Conservation (phyloP, 1,284 basidiomycete genomes). For the Paramarasmius palmivorus region DNA sequence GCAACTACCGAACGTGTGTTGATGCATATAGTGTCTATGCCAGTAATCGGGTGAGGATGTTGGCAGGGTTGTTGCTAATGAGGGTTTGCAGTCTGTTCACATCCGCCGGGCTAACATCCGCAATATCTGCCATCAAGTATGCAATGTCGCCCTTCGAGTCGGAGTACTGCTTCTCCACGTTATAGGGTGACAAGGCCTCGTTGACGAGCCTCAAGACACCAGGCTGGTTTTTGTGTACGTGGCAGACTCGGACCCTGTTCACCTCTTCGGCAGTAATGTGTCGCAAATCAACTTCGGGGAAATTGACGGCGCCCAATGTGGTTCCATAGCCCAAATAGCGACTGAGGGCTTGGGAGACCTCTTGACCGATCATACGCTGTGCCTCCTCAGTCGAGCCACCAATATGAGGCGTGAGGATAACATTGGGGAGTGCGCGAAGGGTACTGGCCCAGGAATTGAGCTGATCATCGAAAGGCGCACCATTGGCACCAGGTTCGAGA, state of each 20-base stretch:
- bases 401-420: conserved; percentile 97
- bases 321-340: conserved; percentile 95
- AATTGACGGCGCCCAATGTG: conserved; percentile 93
- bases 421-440: conserved; percentile 78
- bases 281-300: conserved; percentile 97
- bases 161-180: conserved; percentile 99
- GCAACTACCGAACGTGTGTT: no score
- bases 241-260: conserved; percentile 87
- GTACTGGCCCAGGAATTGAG: conserved; percentile 81
- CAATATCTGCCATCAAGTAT: conserved; percentile 96
- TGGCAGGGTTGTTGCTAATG: conserved; percentile 82
- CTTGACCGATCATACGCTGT: conserved; percentile 95
- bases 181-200: conserved; percentile 89
- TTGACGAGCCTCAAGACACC: conserved; percentile 97
- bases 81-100: conserved; percentile 81
- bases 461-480: conserved; percentile 82
- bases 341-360: conserved; percentile 84
- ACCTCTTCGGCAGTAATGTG: conserved; percentile 86
- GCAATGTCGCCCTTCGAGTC: conserved; percentile 95
- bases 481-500: conserved; percentile 89
- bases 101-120: conserved; percentile 84
- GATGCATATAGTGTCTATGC: conserved; percentile 39
- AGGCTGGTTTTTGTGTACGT: conserved; percentile 97
- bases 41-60: conserved; percentile 87
- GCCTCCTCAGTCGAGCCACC: conserved; percentile 99